Evolutionary conservation across 345 rosid species (phyloP).

Genomic region (Ceriops zippeliana): DNA sequence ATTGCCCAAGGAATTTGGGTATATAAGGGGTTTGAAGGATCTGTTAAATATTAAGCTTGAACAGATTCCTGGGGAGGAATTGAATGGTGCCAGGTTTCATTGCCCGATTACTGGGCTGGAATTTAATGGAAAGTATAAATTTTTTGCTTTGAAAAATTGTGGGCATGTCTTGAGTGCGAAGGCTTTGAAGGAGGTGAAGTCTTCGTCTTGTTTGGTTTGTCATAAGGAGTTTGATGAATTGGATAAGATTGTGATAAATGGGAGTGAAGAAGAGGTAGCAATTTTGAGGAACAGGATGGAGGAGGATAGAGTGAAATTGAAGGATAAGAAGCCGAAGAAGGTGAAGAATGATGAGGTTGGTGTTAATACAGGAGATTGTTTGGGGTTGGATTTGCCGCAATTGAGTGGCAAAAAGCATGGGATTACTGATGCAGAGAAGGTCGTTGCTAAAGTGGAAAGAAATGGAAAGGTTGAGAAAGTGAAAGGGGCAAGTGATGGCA

Average conservation of each 20-base stretch:
- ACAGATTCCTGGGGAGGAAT: constrained; percentile 47
- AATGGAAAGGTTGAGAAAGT: constrained; percentile 43
- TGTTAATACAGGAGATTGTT: constrained; percentile 21
- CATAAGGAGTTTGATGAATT: constrained; percentile 58
- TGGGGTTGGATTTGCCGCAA: constrained; percentile 7
- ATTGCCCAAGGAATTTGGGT: constrained; percentile 61
- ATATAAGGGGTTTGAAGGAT: constrained; percentile 81
- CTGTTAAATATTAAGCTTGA: constrained; percentile 63
- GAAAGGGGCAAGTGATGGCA: constrained; percentile 25
- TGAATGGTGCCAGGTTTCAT: constrained; percentile 47
- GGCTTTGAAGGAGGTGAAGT: constrained; percentile 89
- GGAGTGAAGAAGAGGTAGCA: constrained; percentile 70
- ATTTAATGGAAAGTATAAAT: constrained; percentile 80
- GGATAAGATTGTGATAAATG: constrained; percentile 80
- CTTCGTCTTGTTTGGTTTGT: constrained; percentile 82
- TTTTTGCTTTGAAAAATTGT: constrained; percentile 64
- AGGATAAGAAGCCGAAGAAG: constrained; percentile 66
- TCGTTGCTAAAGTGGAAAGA: constrained; percentile 32
- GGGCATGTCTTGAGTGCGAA: constrained; percentile 93
- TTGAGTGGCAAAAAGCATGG: constrained; percentile 47
- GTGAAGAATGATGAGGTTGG: constrained; percentile 39
- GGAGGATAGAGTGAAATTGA: constrained; percentile 53
- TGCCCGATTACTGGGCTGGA: constrained; percentile 81
- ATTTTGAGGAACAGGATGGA: constrained; percentile 67
- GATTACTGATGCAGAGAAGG: constrained; percentile 32